Evolutionary conservation across 78 protist species (phyloP).

Genomic region (Dictyostelium brefeldianum): DNA sequence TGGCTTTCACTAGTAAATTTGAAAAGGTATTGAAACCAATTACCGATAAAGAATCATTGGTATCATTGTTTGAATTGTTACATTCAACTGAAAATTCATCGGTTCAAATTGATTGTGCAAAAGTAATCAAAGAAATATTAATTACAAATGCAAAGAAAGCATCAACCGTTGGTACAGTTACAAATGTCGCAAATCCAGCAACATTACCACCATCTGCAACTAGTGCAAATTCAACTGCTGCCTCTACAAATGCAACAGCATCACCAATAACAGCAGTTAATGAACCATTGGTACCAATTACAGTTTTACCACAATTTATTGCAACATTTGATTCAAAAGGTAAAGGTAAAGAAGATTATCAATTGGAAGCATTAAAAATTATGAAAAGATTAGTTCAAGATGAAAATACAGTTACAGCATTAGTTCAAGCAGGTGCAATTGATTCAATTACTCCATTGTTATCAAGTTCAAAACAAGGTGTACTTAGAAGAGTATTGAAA

Average conservation of each 20-base stretch:
- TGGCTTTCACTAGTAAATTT: constrained; percentile 28
- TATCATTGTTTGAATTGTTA: constrained; percentile 38
- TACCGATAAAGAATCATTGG: constrained; percentile 14
- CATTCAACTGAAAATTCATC: constrained; percentile 22
- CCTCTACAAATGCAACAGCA: neutral
- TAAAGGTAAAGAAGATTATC: constrained; percentile 46
- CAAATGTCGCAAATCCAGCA: neutral
- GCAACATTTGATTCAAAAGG: constrained; percentile 12
- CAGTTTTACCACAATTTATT: constrained; percentile 33
- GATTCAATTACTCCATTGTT: constrained; percentile 45
- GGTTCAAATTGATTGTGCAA: constrained; percentile 45
- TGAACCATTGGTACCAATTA: constrained; percentile 21
- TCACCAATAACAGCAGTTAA: constrained; percentile 1
- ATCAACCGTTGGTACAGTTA: neutral
- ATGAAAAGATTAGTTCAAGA: constrained; percentile 32
- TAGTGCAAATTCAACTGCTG: neutral
- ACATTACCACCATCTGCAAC: neutral
- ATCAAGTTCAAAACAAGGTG: constrained; percentile 11
- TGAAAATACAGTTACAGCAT: neutral
- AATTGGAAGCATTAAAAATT: constrained; percentile 39
- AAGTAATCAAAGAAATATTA: constrained; percentile 30
- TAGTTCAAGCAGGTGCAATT: constrained; percentile 22
- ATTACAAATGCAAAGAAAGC: neutral
- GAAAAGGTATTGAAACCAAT: constrained; percentile 54
- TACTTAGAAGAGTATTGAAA: constrained; percentile 45